Conservation (phyloP, 768 basidiomycete species). For the Obba rivulosa region DNA sequence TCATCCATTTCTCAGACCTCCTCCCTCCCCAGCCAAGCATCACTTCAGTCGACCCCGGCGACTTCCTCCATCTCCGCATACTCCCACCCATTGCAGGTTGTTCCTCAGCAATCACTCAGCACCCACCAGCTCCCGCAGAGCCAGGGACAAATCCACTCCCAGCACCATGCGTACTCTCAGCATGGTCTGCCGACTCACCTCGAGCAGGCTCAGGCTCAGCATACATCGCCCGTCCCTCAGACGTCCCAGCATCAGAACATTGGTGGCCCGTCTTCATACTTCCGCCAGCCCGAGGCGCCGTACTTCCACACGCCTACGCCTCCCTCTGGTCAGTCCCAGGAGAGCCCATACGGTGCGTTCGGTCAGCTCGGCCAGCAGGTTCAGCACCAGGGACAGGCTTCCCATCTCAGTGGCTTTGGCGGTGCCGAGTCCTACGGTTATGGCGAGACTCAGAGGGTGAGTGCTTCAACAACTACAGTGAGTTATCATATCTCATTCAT, state of each 20-base stretch:
- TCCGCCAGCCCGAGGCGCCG: slow-evolving; percentile 63
- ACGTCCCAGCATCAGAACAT: slow-evolving; percentile 32
- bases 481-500: slow-evolving; percentile 11
- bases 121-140: slow-evolving; percentile 17
- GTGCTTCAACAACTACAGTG: slow-evolving; percentile 15
- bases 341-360: slow-evolving; percentile 59
- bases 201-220: slow-evolving; percentile 48
- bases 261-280: slow-evolving; percentile 54
- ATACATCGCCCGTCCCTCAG: slow-evolving; percentile 31
- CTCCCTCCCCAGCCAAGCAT: slow-evolving; percentile 19
- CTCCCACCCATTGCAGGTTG: slow-evolving; percentile 22
- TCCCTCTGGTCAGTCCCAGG: slow-evolving; percentile 58
- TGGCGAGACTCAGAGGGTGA: slow-evolving; percentile 59
- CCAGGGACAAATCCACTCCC: slow-evolving; percentile 20
- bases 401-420: slow-evolving; percentile 49
- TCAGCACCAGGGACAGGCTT: slow-evolving; percentile 52
- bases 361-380: slow-evolving; percentile 58
- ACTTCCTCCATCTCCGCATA: slow-evolving; percentile 27
- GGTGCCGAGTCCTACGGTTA: slow-evolving; percentile 65
- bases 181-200: slow-evolving; percentile 63
- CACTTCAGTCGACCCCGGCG: slow-evolving; percentile 22
- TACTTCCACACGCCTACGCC: slow-evolving; percentile 81
- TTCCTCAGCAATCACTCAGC: slow-evolving; percentile 17
- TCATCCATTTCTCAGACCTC: slow-evolving; percentile 21
- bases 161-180: slow-evolving; percentile 52